A percentile compares a stretch with the other conserved stretches of the same genome.
Evolutionary conservation across 495 filamentous ascomycete species (phyloP).

Genomic region (Talaromyces liani): DNA sequence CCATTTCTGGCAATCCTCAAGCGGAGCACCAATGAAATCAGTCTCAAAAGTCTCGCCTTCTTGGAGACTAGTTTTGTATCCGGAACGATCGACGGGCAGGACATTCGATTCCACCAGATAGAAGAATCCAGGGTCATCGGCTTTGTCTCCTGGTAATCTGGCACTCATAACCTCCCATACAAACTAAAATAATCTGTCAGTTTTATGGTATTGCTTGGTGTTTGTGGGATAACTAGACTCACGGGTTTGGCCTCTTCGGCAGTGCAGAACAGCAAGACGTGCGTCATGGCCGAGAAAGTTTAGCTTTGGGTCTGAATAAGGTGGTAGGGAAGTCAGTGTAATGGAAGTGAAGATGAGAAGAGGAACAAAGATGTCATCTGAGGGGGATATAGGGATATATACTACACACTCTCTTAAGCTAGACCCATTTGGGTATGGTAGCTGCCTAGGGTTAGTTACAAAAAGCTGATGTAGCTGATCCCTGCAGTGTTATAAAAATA

Average conservation of each 20-base stretch:
- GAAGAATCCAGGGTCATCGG: not conserved
- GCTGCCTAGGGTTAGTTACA: no score
- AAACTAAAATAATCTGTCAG: not conserved
- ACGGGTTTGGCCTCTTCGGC: slow-evolving; percentile 3
- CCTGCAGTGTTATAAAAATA: no score
- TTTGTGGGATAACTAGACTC: not conserved
- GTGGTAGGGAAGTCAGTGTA: not conserved
- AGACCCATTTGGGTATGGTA: not conserved
- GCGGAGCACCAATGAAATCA: slow-evolving; percentile 11
- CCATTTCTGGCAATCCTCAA: slow-evolving; percentile 12
- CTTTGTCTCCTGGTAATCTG: not conserved
- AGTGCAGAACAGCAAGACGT: slow-evolving; percentile 2
- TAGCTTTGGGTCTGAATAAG: not conserved
- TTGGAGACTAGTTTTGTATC: not conserved
- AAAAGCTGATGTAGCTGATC: no score
- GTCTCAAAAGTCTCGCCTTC: slow-evolving; percentile 11
- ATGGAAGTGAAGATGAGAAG: slow-evolving; percentile 1
- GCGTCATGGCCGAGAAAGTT: not conserved
- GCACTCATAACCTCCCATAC: slow-evolving; percentile 1
- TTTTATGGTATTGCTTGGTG: slow-evolving; percentile 2
- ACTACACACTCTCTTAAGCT: not conserved
- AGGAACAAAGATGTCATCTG: not conserved
- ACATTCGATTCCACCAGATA: slow-evolving; percentile 4
- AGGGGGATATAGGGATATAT: not conserved
- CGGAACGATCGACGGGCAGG: not conserved